These are phyloP conservation scores for Dactylella cylindrospora DNA, from an alignment of 2,329 filamentous ascomycete species.

Conservation along the genomic window DNA sequence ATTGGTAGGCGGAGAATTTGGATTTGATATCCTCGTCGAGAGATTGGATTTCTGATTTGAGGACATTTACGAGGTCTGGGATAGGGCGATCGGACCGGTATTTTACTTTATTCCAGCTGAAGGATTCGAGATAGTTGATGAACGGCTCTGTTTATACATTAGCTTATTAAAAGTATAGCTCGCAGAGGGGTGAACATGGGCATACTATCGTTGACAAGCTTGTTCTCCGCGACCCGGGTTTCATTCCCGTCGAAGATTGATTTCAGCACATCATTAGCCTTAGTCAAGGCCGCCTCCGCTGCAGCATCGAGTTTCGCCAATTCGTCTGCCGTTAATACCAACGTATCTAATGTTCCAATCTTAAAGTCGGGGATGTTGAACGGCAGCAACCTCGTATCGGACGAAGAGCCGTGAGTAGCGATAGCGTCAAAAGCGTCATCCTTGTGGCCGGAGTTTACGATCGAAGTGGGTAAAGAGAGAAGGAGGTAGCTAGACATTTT, in stretches of 20 bases:
- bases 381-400: constrained; percentile 72
- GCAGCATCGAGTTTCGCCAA: constrained; percentile 79
- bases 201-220: constrained; percentile 88
- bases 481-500: constrained; percentile 70
- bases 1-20: constrained; percentile 93
- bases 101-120: constrained; percentile 96
- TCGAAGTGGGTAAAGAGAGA: constrained; percentile 84
- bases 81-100: constrained; percentile 92
- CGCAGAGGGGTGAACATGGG: constrained; percentile 16
- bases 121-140: constrained; percentile 84
- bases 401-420: constrained; percentile 68
- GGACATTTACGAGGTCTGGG: constrained; percentile 77
- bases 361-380: constrained; percentile 94
- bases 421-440: constrained; percentile 80
- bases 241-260: constrained; percentile 82
- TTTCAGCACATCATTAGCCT: constrained; percentile 82
- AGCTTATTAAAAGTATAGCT: not conserved
- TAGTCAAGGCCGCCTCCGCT: constrained; percentile 79
- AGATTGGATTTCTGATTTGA: constrained; percentile 80
- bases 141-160: constrained; percentile 70
- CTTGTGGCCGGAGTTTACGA: constrained; percentile 75
- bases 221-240: constrained; percentile 78
- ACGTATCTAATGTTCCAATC: constrained; percentile 90
- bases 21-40: constrained; percentile 95
- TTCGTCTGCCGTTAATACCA: constrained; percentile 96